Percentiles rank a stretch among this genome's conserved stretches.
phyloP scores from a whole-genome alignment of 2,329 filamentous ascomycete genomes.

The Monosporascus sp. region DNA sequence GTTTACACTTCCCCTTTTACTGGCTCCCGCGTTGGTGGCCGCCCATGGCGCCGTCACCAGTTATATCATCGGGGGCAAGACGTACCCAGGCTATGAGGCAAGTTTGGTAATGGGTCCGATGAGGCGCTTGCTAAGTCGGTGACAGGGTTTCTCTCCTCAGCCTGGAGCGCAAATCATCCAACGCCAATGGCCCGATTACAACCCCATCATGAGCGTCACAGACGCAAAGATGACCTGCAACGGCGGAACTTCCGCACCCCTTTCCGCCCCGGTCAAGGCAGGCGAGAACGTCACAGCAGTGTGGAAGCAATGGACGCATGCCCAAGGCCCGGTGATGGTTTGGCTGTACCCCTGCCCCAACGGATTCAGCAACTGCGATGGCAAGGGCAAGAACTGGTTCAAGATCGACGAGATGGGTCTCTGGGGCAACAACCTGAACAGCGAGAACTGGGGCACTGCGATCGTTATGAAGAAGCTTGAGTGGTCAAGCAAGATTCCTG shows the following conservation, averaged over 20 bases:
- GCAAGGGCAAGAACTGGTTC: slow-evolving; percentile 50
- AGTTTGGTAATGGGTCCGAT: neutral
- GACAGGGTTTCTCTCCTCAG: slow-evolving; percentile 42
- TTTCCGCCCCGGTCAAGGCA: slow-evolving; percentile 39
- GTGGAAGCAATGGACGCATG: slow-evolving; percentile 54
- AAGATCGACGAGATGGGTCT: slow-evolving; percentile 52
- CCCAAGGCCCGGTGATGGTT: slow-evolving; percentile 54
- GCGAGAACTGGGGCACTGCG: slow-evolving; percentile 43
- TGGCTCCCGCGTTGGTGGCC: slow-evolving; percentile 25
- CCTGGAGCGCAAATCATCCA: slow-evolving; percentile 47
- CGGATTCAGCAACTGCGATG: slow-evolving; percentile 43
- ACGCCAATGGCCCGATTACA: slow-evolving; percentile 52
- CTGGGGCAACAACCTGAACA: slow-evolving; percentile 36
- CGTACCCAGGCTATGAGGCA: slow-evolving; percentile 34
- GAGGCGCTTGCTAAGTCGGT: neutral
- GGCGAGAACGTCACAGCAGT: slow-evolving; percentile 42
- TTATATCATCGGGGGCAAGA: slow-evolving; percentile 39
- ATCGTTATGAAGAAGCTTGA: slow-evolving; percentile 37
- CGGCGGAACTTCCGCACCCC: slow-evolving; percentile 42
- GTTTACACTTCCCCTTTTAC: slow-evolving; percentile 16
- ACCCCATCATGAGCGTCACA: slow-evolving; percentile 44
- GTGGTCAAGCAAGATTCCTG: slow-evolving; percentile 46
- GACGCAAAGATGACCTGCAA: slow-evolving; percentile 50
- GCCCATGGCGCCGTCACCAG: slow-evolving; percentile 37
- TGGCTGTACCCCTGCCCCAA: slow-evolving; percentile 49